Base-by-base conservation (phyloP, 1,139 yeast species). In the Zygosaccharomyces pseudobailii region DNA sequence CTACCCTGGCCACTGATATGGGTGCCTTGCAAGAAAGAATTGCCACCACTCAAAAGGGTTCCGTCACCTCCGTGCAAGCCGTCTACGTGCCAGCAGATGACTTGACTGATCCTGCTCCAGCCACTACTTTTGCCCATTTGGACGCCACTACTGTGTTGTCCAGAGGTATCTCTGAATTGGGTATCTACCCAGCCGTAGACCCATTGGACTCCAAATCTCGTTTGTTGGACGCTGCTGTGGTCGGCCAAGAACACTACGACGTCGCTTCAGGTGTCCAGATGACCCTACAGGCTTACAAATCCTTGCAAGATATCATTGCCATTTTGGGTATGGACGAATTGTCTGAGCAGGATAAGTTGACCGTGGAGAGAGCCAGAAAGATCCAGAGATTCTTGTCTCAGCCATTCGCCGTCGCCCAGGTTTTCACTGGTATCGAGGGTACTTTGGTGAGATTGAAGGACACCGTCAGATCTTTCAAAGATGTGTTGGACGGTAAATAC, bases 181-280 rank as follows among this genome's bases (percentile, higher is more conserved):
- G 98, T 89, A 92, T 92, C 74, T 92, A 92, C 89, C 98, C 98
- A 72, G 98, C 98, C 71, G 98, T 92, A 81, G 98, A 92, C 79
- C 98, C 98, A 71, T 87, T 92, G 76, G 98, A 92, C 78, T 92
- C 98, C 71, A 92, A 87, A 78, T 92, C 98, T 57, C 90, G 98
- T 85, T 87, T 92, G 75, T 84, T 92, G 73, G 98, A 92, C 73
- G 96, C 84, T 68, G 72, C 96, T 59, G 95, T 92, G 69, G 96
- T 92, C 67, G 98, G 98, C 75, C 87, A 88, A 77, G 98, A 92
- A 79, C 98, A 92, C 79, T 92, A 92, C 79, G 85, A 84, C 64
- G 90, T 86, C 72, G 98, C 98, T 59, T 79, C 95, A 63, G 72
- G 76, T 69, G 98, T 92, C 64, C 98, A 92, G 81, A 95, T 90